phyloP scores from a whole-genome alignment of 306 rosid species.

The Castanea crenata region DNA sequence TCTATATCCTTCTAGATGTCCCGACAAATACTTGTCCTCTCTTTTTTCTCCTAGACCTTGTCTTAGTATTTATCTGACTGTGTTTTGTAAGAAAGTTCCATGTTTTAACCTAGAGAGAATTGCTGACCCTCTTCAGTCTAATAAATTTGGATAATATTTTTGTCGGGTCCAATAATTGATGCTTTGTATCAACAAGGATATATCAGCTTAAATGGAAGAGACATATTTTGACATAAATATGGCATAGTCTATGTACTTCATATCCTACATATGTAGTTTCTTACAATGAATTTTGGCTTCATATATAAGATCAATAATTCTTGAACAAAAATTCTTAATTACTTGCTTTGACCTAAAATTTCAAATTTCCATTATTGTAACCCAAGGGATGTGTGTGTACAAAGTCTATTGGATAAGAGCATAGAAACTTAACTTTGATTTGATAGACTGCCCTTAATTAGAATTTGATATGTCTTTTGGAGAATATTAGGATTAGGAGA shows the following conservation, averaged over 20 bases:
- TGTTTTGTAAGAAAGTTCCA: neutral
- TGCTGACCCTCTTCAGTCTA: neutral
- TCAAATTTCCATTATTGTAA: neutral
- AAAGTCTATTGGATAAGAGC: too few relatives aligned
- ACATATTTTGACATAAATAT: too few relatives aligned
- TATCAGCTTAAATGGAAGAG: neutral
- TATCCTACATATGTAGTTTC: slow-evolving; percentile 4
- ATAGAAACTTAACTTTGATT: too few relatives aligned
- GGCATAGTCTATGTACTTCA: neutral
- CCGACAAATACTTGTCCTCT: neutral
- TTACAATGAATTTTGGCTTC: slow-evolving; percentile 43
- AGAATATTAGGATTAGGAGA: too few relatives aligned
- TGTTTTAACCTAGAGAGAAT: neutral
- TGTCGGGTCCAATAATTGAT: neutral
- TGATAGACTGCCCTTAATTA: too few relatives aligned
- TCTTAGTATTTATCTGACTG: slow-evolving; percentile 12
- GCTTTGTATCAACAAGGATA: neutral
- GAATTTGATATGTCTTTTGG: too few relatives aligned
- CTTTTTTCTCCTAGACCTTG: slow-evolving; percentile 28
- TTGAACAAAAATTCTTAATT: slow-evolving; percentile 38
- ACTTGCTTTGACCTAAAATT: neutral
- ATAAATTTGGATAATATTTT: slow-evolving; percentile 4
- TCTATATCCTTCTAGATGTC: slow-evolving; percentile 21
- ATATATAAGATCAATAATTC: slow-evolving; percentile 34
- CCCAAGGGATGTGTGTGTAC: too few relatives aligned